Percentiles rank a stretch among this genome's conserved stretches.
Evolutionary conservation across 2,329 filamentous ascomycete genomes (phyloP).

Genomic region (Colletotrichum sp.): DNA sequence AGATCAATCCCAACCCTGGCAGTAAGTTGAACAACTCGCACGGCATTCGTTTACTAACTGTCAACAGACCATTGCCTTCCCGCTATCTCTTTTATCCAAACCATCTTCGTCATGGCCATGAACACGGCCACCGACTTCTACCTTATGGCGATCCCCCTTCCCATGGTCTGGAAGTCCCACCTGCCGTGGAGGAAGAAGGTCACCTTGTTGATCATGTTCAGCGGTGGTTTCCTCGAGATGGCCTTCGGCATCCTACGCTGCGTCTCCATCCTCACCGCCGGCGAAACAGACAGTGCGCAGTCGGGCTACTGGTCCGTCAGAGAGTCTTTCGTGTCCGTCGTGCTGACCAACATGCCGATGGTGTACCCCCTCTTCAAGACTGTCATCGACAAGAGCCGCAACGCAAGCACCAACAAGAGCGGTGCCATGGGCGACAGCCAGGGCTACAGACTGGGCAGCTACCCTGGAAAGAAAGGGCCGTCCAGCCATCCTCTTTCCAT

Average conservation of each 20-base stretch:
- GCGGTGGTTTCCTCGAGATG: conserved; percentile 16
- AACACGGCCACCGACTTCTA: conserved; percentile 11
- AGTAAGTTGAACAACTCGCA: neutral
- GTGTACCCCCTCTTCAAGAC: conserved; percentile 37
- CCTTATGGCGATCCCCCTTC: conserved; percentile 6
- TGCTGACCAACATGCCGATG: conserved; percentile 44
- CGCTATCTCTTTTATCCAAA: neutral
- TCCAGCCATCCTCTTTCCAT: neutral
- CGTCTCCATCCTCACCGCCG: conserved; percentile 20
- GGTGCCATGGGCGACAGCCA: neutral
- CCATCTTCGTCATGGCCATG: conserved; percentile 13
- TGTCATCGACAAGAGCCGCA: conserved; percentile 26
- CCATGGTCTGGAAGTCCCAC: conserved; percentile 12
- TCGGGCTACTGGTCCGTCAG: conserved; percentile 43
- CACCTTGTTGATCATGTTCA: conserved; percentile 14
- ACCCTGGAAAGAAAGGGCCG: neutral
- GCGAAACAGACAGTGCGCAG: conserved; percentile 33
- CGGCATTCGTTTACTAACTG: neutral
- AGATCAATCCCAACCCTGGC: conserved; percentile 45
- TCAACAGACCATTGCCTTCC: neutral
- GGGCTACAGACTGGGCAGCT: conserved; percentile 8
- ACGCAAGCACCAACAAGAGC: neutral
- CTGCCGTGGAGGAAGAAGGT: conserved; percentile 13
- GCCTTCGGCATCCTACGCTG: conserved; percentile 12
- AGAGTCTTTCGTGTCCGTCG: conserved; percentile 44